Conservation (phyloP, 768 basidiomycete genomes). For the Kwoniella dejecticola region DNA sequence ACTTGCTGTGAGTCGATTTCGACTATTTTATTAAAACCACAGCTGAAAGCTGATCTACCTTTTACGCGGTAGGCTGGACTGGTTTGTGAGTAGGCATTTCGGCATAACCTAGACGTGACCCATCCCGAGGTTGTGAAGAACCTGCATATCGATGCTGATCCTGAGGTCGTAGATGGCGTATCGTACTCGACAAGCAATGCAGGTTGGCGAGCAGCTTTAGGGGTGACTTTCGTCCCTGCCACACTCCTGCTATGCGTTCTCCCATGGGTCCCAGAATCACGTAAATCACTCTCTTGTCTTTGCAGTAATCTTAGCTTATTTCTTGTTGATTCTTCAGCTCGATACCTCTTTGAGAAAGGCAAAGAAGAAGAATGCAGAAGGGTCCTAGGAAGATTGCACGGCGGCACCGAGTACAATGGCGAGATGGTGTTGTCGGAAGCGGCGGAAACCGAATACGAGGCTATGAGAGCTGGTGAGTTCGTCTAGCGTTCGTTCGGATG, state of each 20-base stretch:
- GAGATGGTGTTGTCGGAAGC: constrained; percentile 30
- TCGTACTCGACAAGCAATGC: constrained; percentile 30
- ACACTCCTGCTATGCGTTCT: constrained; percentile 30
- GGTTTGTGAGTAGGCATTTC: constrained; percentile 37
- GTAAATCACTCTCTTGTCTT: too few species aligned
- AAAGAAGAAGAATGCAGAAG: constrained; percentile 26
- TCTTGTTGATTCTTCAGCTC: constrained; percentile 15
- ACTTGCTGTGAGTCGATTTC: constrained; percentile 25
- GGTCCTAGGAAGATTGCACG: constrained; percentile 32
- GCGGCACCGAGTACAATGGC: constrained; percentile 21
- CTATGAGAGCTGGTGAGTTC: constrained; percentile 36
- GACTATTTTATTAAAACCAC: too few species aligned
- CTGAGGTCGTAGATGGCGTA: constrained; percentile 39
- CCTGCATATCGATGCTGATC: too few species aligned
- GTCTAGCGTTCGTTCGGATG: too few species aligned
- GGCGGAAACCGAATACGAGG: constrained; percentile 32
- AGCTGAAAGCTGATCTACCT: too few species aligned
- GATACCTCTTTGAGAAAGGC: constrained; percentile 39
- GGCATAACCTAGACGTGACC: too few species aligned
- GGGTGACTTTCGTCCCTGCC: constrained; percentile 37
- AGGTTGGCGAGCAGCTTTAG: constrained; percentile 36
- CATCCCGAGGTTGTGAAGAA: too few species aligned
- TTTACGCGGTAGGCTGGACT: constrained; percentile 31
- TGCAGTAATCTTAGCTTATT: too few species aligned
- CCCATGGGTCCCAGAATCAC: constrained; percentile 42